Percentiles rank a stretch among this genome's conserved stretches.
These are phyloP conservation scores for Hydrangea macrophylla DNA, from an alignment of 148 eudicot genomes.

Conservation along the genomic window DNA sequence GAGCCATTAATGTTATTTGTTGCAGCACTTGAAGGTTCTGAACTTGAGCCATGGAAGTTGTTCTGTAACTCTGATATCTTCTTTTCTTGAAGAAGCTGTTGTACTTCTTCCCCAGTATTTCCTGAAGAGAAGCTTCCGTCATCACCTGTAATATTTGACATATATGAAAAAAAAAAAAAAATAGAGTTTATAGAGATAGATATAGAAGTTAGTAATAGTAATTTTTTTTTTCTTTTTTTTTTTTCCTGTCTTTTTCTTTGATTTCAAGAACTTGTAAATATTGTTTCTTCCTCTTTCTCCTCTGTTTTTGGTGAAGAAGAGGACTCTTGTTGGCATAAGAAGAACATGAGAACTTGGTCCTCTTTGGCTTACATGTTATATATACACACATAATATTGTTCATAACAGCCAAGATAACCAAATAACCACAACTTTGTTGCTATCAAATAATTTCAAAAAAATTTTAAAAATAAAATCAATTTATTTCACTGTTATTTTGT, in stretches of 20 bases:
- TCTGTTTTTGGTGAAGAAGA: slow-evolving; percentile 19
- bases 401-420: background rate
- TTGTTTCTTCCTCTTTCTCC: slow-evolving; percentile 8
- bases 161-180: background rate
- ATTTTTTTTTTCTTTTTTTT: no score
- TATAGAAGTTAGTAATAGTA: background rate
- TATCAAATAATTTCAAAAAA: no score
- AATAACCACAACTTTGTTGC: background rate
- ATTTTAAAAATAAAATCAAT: no score
- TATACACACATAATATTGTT: background rate
- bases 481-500: no score
- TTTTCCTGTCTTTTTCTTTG: slow-evolving; percentile 9
- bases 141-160: slow-evolving; percentile 51
- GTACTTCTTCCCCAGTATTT: slow-evolving; percentile 29
- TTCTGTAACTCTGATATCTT: slow-evolving; percentile 3
- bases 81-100: slow-evolving; percentile 20
- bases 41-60: slow-evolving; percentile 2
- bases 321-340: slow-evolving; percentile 13
- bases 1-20: slow-evolving; percentile 30
- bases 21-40: slow-evolving; percentile 4
- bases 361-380: slow-evolving; percentile 21
- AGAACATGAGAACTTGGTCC: slow-evolving; percentile 12
- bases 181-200: background rate
- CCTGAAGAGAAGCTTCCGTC: slow-evolving; percentile 54
- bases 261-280: background rate